Conservation (phyloP, 805 yeast genomes). For the Wickerhamiella occidentalis region DNA sequence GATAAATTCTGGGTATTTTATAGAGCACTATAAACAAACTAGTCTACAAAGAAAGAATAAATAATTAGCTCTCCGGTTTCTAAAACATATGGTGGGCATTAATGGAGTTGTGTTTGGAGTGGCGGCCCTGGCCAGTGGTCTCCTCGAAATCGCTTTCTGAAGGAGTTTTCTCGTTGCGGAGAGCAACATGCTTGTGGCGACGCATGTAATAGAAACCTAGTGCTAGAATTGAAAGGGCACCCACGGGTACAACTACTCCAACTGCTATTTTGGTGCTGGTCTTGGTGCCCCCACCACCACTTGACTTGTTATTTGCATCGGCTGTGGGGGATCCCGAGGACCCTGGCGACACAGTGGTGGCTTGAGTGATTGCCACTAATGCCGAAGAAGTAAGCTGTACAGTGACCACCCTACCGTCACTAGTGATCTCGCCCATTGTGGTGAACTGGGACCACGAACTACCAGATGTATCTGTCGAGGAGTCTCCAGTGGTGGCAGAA, state of each 20-base stretch:
- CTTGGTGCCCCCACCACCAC: not conserved
- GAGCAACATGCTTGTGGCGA: slow-evolving; percentile 1
- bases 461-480: not conserved
- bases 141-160: not conserved
- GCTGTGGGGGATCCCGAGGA: not conserved
- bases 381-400: slow-evolving; percentile 1
- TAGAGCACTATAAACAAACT: not conserved
- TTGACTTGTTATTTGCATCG: not conserved
- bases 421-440: not conserved
- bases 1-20: not conserved
- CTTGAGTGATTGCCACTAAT: slow-evolving; percentile 5
- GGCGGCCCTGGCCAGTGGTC: not conserved
- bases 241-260: slow-evolving; percentile 9
- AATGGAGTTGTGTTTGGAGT: slow-evolving; percentile 3
- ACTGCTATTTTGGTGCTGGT: slow-evolving; percentile 8
- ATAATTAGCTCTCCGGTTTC: not conserved
- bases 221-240: slow-evolving; percentile 5
- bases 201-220: slow-evolving; percentile 7
- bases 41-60: slow-evolving; percentile 6
- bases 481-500: not conserved
- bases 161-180: not conserved
- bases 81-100: slow-evolving; percentile 11
- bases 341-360: slow-evolving; percentile 1
- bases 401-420: slow-evolving; percentile 3
- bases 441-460: slow-evolving; percentile 5